Evolutionary conservation across 2,329 filamentous ascomycete species (phyloP).

Genomic region (Cladosporium sp.): DNA sequence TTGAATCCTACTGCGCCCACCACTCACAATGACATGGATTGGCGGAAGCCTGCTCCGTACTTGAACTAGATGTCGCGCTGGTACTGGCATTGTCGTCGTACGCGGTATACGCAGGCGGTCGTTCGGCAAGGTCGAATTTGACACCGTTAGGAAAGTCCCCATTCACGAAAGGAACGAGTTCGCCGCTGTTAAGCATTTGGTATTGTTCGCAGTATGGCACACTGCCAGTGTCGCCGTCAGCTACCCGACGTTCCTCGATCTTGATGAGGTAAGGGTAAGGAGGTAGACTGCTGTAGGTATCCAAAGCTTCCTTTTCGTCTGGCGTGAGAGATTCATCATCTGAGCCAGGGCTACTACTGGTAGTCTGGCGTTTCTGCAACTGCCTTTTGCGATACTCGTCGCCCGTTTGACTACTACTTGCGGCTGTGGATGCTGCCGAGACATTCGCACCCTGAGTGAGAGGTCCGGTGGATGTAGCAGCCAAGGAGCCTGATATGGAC

Average conservation of each 20-base stretch:
- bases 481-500: background rate
- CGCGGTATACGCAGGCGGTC: background rate
- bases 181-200: slow-evolving; percentile 52
- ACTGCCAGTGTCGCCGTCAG: slow-evolving; percentile 31
- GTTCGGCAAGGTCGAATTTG: background rate
- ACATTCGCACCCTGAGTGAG: no score
- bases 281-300: slow-evolving; percentile 7
- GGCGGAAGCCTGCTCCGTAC: background rate
- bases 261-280: slow-evolving; percentile 56
- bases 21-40: slow-evolving; percentile 7
- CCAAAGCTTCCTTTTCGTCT: slow-evolving; percentile 10
- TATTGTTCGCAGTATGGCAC: slow-evolving; percentile 63
- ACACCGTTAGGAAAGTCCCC: background rate
- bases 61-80: no score
- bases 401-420: no score
- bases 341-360: no score
- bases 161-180: background rate
- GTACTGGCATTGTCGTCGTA: background rate
- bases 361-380: no score
- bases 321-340: slow-evolving; percentile 13
- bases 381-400: no score
- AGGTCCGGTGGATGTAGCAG: background rate
- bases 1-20: slow-evolving; percentile 2
- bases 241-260: slow-evolving; percentile 59
- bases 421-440: no score